These are phyloP conservation scores for Leccinum huronense DNA, from an alignment of 1,284 basidiomycete species.

Conservation along the genomic window DNA sequence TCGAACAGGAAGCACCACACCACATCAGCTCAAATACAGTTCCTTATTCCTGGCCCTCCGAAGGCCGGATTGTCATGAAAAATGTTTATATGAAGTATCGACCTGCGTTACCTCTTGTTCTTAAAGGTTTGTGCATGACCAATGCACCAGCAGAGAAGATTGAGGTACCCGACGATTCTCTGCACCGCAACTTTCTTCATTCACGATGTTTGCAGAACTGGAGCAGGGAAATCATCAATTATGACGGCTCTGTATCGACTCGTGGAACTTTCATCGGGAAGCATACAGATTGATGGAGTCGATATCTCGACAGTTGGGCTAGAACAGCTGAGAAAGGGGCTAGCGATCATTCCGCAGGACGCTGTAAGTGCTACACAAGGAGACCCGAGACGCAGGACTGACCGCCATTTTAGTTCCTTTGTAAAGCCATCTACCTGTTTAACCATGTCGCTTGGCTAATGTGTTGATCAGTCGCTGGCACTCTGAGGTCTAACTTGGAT, in stretches of 20 bases:
- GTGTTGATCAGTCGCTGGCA: slow-evolving; percentile 61
- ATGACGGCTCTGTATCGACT: slow-evolving; percentile 57
- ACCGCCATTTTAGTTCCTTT: slow-evolving; percentile 21
- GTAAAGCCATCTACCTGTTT: slow-evolving; percentile 9
- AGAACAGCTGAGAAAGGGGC: slow-evolving; percentile 58
- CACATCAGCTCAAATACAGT: slow-evolving; percentile 59
- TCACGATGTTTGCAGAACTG: slow-evolving; percentile 47
- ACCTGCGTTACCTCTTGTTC: slow-evolving; percentile 64
- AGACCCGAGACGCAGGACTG: neutral
- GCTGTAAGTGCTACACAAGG: slow-evolving; percentile 48
- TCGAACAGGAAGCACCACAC: slow-evolving; percentile 71
- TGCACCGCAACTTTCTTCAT: neutral
- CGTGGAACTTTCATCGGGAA: slow-evolving; percentile 65
- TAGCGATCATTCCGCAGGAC: slow-evolving; percentile 90
- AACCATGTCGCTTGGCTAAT: slow-evolving; percentile 7
- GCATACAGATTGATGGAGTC: slow-evolving; percentile 63
- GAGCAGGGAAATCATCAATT: slow-evolving; percentile 75
- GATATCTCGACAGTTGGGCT: slow-evolving; percentile 70
- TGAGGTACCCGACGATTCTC: slow-evolving; percentile 42
- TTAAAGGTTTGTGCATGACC: slow-evolving; percentile 66
- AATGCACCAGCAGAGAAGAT: slow-evolving; percentile 83
- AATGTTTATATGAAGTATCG: slow-evolving; percentile 68
- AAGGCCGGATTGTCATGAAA: slow-evolving; percentile 61
- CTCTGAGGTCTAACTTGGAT: slow-evolving; percentile 78
- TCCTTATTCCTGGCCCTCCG: slow-evolving; percentile 63